These are phyloP conservation scores for Chlamydomonas eustigma DNA, from an alignment of 139 green algal species.

Conservation along the genomic window DNA sequence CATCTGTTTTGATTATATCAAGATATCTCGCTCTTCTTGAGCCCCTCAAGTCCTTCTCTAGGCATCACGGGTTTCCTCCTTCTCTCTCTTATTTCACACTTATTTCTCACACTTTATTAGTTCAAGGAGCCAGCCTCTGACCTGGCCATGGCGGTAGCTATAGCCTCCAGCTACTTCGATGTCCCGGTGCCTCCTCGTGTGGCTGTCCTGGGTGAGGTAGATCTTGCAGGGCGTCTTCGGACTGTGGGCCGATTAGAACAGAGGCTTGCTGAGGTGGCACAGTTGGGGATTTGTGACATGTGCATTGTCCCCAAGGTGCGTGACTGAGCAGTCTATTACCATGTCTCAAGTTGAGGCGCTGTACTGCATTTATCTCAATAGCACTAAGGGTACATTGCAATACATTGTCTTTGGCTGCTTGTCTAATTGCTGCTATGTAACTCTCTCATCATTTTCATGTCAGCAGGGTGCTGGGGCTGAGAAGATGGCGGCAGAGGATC, in stretches of 20 bases:
- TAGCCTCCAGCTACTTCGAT: slow-evolving; percentile 30
- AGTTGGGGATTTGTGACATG: slow-evolving; percentile 19
- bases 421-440: neutral
- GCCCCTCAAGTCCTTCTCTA: too few species aligned
- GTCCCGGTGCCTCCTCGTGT: slow-evolving; percentile 13
- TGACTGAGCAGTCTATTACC: too few species aligned
- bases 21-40: too few species aligned
- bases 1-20: too few species aligned
- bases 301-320: slow-evolving; percentile 32
- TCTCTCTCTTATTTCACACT: too few species aligned
- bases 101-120: too few species aligned
- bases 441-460: neutral
- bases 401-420: neutral
- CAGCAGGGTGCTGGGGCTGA: neutral
- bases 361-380: too few species aligned
- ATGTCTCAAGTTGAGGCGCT: neutral
- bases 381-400: neutral
- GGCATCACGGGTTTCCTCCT: too few species aligned
- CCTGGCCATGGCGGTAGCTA: slow-evolving; percentile 29
- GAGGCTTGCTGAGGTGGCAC: slow-evolving; percentile 20
- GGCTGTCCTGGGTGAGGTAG: slow-evolving; percentile 35
- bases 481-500: neutral
- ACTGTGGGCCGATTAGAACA: slow-evolving; percentile 21
- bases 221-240: slow-evolving; percentile 28
- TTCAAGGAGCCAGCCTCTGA: slow-evolving; percentile 27